Percentiles rank a stretch among this genome's conserved stretches.
phyloP scores from a whole-genome alignment of 2,329 filamentous ascomycete species.

The Arthrinium puccinioides region DNA sequence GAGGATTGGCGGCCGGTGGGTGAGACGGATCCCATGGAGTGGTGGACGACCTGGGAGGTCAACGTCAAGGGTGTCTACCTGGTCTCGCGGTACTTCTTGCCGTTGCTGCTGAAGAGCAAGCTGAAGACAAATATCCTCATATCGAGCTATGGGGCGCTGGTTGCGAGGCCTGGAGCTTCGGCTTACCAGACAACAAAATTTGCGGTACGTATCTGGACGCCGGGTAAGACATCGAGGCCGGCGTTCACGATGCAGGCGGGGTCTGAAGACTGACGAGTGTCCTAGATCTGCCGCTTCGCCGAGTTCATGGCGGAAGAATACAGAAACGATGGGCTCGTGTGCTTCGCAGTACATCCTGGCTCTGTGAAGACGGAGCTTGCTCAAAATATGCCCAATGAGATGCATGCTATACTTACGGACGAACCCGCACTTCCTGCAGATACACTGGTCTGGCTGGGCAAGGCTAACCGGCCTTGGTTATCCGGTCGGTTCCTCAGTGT shows the following conservation, averaged over 20 bases:
- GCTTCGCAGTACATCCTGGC: constrained; percentile 37
- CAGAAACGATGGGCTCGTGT: constrained; percentile 30
- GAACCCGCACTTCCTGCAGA: constrained; percentile 19
- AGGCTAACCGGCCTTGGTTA: constrained; percentile 21
- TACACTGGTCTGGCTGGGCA: constrained; percentile 21
- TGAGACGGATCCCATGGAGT: constrained; percentile 18
- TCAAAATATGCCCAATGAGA: constrained; percentile 21
- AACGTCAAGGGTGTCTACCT: constrained; percentile 42
- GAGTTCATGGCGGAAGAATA: constrained; percentile 36
- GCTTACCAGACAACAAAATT: constrained; percentile 38
- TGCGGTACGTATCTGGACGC: constrained; percentile 29
- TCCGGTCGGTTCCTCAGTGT: constrained; percentile 29
- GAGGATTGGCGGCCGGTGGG: constrained; percentile 11
- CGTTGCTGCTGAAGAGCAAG: constrained; percentile 24
- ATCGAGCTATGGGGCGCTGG: constrained; percentile 30
- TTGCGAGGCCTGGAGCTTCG: constrained; percentile 19
- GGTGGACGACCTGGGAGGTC: constrained; percentile 35
- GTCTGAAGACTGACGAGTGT: too few relatives aligned
- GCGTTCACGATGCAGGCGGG: constrained; percentile 34
- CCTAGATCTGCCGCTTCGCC: constrained; percentile 35
- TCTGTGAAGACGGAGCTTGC: constrained; percentile 35
- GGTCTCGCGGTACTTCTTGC: constrained; percentile 36
- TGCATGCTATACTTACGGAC: constrained; percentile 14
- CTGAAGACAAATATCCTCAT: constrained; percentile 34
- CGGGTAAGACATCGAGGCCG: constrained; percentile 31